phyloP scores from a whole-genome alignment of 2,329 filamentous ascomycete genomes.

The Talaromyces rugulosus region DNA sequence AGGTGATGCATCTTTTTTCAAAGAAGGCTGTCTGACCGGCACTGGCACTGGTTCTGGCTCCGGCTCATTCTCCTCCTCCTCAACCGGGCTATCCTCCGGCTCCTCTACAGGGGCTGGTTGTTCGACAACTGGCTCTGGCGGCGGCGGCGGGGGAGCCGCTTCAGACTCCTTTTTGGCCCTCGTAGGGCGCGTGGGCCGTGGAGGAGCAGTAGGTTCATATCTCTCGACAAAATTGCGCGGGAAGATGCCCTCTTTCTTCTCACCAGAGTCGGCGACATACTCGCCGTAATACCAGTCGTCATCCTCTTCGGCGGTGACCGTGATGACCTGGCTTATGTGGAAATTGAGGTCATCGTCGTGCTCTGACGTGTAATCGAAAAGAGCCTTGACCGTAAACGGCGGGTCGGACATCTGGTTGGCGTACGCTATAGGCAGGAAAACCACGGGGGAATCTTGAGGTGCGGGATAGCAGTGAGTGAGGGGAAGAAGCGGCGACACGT shows the following conservation, averaged over 20 bases:
- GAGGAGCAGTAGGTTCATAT: constrained; percentile 86
- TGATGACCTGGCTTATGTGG: constrained; percentile 79
- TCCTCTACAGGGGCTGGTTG: constrained; percentile 24
- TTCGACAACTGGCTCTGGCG: constrained; percentile 31
- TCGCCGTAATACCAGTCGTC: constrained; percentile 90
- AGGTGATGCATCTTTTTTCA: constrained; percentile 19
- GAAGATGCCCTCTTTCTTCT: constrained; percentile 80
- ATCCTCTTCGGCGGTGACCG: constrained; percentile 87
- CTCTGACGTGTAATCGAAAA: constrained; percentile 88
- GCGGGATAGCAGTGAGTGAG: constrained; percentile 13
- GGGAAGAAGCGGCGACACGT: constrained; percentile 10
- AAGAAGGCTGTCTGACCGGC: constrained; percentile 17
- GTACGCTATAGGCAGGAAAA: constrained; percentile 14
- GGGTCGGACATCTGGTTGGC: constrained; percentile 59
- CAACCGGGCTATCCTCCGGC: constrained; percentile 34
- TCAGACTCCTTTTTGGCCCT: constrained; percentile 64
- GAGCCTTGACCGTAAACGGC: constrained; percentile 89
- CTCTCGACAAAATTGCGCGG: constrained; percentile 96
- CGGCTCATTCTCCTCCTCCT: constrained; percentile 29
- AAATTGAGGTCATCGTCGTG: constrained; percentile 97
- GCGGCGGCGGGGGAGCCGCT: constrained; percentile 30
- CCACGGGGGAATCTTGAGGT: not conserved
- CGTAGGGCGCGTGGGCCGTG: constrained; percentile 68
- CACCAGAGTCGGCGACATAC: constrained; percentile 72
- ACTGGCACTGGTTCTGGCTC: constrained; percentile 4